A percentile compares a stretch with the other conserved stretches of the same genome.
phyloP scores from a whole-genome alignment of 176 grass and related monocot species.

The Eleusine indica region DNA sequence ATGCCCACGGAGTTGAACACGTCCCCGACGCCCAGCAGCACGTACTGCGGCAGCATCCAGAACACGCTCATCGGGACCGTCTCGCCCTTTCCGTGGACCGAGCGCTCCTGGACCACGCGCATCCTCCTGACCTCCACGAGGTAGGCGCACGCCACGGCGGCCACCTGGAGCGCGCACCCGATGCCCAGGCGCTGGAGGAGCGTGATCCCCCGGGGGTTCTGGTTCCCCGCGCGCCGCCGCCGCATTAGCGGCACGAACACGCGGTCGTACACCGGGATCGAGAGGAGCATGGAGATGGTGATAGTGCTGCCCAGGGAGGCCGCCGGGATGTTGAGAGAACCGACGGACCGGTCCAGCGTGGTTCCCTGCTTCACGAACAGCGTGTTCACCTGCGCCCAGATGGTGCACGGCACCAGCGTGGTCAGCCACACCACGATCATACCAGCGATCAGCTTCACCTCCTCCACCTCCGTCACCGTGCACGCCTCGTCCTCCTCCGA shows the following conservation, averaged over 20 bases:
- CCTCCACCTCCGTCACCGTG: slow-evolving; percentile 75
- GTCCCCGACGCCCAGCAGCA: no score
- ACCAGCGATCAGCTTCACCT: slow-evolving; percentile 56
- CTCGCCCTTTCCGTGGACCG: no score
- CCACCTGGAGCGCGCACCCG: slow-evolving; percentile 57
- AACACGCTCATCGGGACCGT: no score
- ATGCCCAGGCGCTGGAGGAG: slow-evolving; percentile 51
- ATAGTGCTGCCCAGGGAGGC: slow-evolving; percentile 64
- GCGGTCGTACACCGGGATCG: slow-evolving; percentile 71
- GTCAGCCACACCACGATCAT: slow-evolving; percentile 66
- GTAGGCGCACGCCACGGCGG: slow-evolving; percentile 41
- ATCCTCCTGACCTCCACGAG: slow-evolving; percentile 58
- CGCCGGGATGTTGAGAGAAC: slow-evolving; percentile 52
- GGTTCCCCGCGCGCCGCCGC: no score
- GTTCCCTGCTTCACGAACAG: slow-evolving; percentile 83
- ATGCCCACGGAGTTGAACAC: no score
- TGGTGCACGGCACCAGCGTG: slow-evolving; percentile 69
- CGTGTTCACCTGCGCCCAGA: slow-evolving; percentile 53
- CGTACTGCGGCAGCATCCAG: no score
- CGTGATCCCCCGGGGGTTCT: no score
- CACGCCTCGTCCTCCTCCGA: not conserved
- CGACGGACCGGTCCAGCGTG: slow-evolving; percentile 41
- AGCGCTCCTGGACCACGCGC: slow-evolving; percentile 14
- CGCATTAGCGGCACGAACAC: slow-evolving; percentile 63
- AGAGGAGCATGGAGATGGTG: slow-evolving; percentile 62